Evolutionary conservation across 2,329 filamentous ascomycete species (phyloP), one percentile per base, ranked within the genome.

Genomic region (Talaromyces rugulosus): DNA sequence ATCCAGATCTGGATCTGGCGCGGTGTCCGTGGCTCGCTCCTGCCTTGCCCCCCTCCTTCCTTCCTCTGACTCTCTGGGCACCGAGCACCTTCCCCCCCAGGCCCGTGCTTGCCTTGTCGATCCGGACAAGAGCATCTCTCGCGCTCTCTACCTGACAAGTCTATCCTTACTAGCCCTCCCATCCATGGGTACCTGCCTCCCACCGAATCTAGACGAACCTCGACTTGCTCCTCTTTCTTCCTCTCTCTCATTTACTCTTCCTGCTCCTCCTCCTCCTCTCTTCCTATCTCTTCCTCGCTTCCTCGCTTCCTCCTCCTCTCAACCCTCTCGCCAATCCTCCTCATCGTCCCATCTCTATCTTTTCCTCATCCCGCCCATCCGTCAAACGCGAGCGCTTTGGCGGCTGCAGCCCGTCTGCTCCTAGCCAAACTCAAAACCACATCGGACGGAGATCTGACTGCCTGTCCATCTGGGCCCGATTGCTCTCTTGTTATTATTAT

Each of bases 91-190:
- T 50, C 56, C 56, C 52, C 47, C 51, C 50, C 50, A 51, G 61
- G 58, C 57, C 61, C 61, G 61, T 62, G 61, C 61, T 62, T 59
- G 61, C 42, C 57, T 56, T 62, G 61, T 62, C 61, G 61, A 62
- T 62, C 61, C 61, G 59, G 56, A 62, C 61, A 56, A 53, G 51
- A 23, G 23, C 23, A 23, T 23, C 23, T 1, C 23, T 1, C 23
- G 23, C 23, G 23, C 23, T 23, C 23, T 23, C 23, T 23, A 23
- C 23, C 23, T 23, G 23, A 23, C 23, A 23, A 23, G 23, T 23
- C 23, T 23, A 18, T 30, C 11, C 50, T 4, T 27, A 56, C 27
- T 36, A 6, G 27, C 50, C 52, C 34, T n/a, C n/a, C 23, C 27
- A 55, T 59, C 23, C 50, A 60, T 44, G 58, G 42, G 42, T 62